Conservation (phyloP, 768 basidiomycete species). For the Hygrocybe coccinea region DNA sequence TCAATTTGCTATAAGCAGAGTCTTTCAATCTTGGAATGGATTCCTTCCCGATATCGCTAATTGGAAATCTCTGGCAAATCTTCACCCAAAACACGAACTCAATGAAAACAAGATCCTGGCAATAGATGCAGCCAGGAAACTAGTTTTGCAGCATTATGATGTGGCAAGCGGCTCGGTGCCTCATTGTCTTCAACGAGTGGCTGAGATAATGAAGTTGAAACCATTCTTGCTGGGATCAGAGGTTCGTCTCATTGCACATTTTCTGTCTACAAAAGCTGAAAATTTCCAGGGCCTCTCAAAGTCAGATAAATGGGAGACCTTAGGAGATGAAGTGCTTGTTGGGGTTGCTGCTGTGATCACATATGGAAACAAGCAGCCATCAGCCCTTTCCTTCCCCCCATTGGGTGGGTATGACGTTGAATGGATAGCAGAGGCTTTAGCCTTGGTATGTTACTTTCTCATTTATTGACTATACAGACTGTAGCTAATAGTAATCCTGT, state of each 20-base stretch:
- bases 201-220: background rate
- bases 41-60: background rate
- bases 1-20: background rate
- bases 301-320: background rate
- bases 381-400: background rate
- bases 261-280: no score
- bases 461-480: background rate
- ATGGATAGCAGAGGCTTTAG: background rate
- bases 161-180: background rate
- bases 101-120: background rate
- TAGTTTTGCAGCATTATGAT: background rate
- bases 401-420: background rate
- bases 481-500: background rate
- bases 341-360: background rate
- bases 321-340: background rate
- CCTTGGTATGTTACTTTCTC: background rate
- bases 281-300: background rate
- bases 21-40: background rate
- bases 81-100: background rate
- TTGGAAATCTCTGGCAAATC: background rate
- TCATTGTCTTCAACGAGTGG: background rate
- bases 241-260: background rate
- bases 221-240: background rate
- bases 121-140: background rate
- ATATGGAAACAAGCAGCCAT: background rate